Evolutionary conservation across 139 green algal genomes (phyloP), one percentile per base, ranked within the genome.

Genomic region (Edaphochlamys debaryana): DNA sequence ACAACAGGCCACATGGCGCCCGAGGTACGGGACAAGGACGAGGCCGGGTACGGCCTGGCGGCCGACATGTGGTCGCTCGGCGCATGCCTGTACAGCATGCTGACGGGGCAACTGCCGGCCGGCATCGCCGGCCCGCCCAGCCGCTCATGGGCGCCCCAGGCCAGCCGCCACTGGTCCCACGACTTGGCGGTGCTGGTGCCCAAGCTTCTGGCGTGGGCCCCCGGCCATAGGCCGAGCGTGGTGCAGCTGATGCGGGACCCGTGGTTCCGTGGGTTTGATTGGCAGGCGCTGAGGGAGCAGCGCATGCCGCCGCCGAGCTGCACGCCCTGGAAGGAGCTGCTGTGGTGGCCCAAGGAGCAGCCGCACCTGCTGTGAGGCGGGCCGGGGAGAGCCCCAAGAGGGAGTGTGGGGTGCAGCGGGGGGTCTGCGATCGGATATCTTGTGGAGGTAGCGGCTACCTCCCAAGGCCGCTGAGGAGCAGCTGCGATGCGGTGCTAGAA

Each of bases 51-150:
- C 34, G 78, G 69, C 64, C 54, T 38, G 15, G 15, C 78, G 8
- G 78, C 78, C 48, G 78, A 84, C 78, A 84, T 84, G 66, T 83
- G 78, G 78, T 84, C 78, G 11, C 17, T 84, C 50, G 78, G 78
- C 50, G 78, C 78, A 45, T 84, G 78, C 37, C 20, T 83, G 25
- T 83, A 60, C 63, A 32, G 45, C 23, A 45, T 83, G 77, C 45
- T 75, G 32, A 83, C 77, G 22, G 77, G 77, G 22, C 36, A 67
- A 29, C 78, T 84, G 64, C 78, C 78, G 1, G 78, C 78, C 41
- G 78, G 78, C 17, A 34, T 45, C 9, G 64, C 45, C n/a, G 78
- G 78, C 29, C 78, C 78, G 66, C 48, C 66, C 32, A 29, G 25
- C 50, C 48, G 48, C 30, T 30, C 30, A n/a, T 84, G 78, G 78